Percentiles rank a stretch among this genome's conserved stretches.
phyloP scores from a whole-genome alignment of 768 basidiomycete genomes.

The Filobasidium wieringae region DNA sequence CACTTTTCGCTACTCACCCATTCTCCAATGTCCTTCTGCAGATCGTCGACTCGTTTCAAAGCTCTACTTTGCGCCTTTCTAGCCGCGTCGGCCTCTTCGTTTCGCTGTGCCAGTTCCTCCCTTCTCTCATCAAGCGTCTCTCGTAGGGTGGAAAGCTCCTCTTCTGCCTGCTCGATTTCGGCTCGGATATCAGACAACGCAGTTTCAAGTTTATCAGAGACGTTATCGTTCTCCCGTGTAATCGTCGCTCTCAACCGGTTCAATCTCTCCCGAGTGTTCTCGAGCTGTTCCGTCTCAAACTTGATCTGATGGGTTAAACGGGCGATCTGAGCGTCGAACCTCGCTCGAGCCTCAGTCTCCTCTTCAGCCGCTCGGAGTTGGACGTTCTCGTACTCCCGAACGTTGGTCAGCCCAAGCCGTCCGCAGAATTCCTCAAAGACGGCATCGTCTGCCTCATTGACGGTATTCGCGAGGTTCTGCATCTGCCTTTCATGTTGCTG shows the following conservation, averaged over 20 bases:
- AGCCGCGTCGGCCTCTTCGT: constrained; percentile 15
- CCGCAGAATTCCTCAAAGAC: constrained; percentile 45
- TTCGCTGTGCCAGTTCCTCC: constrained; percentile 42
- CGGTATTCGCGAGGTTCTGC: constrained; percentile 46
- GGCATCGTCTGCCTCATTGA: constrained; percentile 68
- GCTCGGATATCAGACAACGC: not conserved
- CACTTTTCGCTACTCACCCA: constrained; percentile 44
- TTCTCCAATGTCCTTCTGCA: constrained; percentile 22
- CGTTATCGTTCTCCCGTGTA: constrained; percentile 25
- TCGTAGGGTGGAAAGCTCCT: not conserved
- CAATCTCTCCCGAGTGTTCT: constrained; percentile 54
- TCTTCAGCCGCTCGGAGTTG: constrained; percentile 65
- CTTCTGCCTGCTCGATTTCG: constrained; percentile 5
- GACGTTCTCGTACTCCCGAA: constrained; percentile 62
- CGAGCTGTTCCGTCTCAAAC: constrained; percentile 70
- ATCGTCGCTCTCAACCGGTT: constrained; percentile 41
- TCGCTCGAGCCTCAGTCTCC: constrained; percentile 56
- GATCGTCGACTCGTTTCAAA: constrained; percentile 15
- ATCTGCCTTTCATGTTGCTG: constrained; percentile 46
- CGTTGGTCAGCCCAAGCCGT: constrained; percentile 36
- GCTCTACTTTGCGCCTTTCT: not conserved
- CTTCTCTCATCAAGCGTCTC: not conserved
- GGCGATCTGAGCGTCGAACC: constrained; percentile 16
- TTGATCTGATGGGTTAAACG: constrained; percentile 40
- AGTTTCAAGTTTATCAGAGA: constrained; percentile 34